These are phyloP conservation scores for Penicillium argentinense DNA, from an alignment of 495 filamentous ascomycete genomes.

Conservation along the genomic window DNA sequence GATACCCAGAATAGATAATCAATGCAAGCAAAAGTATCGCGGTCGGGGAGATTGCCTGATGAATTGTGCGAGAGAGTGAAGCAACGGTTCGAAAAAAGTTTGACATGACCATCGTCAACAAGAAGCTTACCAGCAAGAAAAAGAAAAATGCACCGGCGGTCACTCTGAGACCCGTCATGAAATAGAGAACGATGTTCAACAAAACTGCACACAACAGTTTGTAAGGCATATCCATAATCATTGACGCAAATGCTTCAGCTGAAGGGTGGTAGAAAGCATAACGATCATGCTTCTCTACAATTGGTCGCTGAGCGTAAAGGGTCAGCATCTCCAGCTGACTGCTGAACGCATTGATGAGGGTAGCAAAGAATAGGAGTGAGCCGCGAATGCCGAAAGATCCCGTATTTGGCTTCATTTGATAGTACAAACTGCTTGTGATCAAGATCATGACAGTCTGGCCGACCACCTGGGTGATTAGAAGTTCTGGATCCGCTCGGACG, in stretches of 20 bases:
- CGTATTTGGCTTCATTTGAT: too few species aligned
- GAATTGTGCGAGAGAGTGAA: constrained; percentile 2
- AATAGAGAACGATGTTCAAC: constrained; percentile 1
- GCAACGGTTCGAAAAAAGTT: constrained; percentile 1
- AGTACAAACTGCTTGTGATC: too few species aligned
- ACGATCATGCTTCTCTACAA: neutral
- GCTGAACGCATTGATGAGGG: too few species aligned
- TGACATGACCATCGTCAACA: neutral
- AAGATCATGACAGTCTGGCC: too few species aligned
- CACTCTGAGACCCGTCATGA: neutral
- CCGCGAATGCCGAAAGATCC: neutral
- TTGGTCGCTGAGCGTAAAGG: constrained; percentile 1
- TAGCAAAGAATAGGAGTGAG: neutral
- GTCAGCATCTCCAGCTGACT: neutral
- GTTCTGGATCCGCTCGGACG: too few species aligned
- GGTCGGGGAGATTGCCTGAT: neutral
- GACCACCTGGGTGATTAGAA: too few species aligned
- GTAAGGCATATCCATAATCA: neutral
- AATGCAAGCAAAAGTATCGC: neutral
- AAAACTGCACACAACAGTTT: neutral
- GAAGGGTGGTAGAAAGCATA: constrained; percentile 2
- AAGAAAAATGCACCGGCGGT: neutral
- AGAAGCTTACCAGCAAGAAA: neutral
- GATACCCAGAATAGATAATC: constrained; percentile 81
- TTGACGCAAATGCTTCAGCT: neutral